Evolutionary conservation across 495 filamentous ascomycete genomes (phyloP).

Genomic region (Lichina pygmaea): DNA sequence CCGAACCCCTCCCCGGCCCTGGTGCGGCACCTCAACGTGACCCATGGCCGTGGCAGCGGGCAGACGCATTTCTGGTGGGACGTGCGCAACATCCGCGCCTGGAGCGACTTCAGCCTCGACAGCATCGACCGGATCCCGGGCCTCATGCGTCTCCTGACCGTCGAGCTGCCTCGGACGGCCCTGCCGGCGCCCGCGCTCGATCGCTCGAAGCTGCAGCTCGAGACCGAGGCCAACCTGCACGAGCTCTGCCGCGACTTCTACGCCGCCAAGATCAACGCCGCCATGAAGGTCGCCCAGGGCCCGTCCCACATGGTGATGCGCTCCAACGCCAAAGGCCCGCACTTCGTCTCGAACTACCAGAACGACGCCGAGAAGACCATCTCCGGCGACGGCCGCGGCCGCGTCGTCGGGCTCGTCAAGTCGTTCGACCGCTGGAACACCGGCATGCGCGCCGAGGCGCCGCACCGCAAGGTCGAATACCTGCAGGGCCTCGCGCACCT

Average conservation of each 20-base stretch:
- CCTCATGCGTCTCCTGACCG: conserved; percentile 45
- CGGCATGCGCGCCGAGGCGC: conserved; percentile 62
- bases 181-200: conserved; percentile 30
- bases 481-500: conserved; percentile 59
- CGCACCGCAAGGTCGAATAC: conserved; percentile 59
- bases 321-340: conserved; percentile 6
- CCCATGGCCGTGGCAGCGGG: conserved; percentile 26
- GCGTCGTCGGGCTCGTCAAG: conserved; percentile 69
- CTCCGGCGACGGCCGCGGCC: conserved; percentile 42
- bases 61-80: conserved; percentile 85
- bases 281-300: conserved; percentile 40
- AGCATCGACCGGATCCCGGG: conserved; percentile 48
- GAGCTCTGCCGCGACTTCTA: conserved; percentile 42
- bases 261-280: conserved; percentile 53
- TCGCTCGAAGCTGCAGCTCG: conserved; percentile 30
- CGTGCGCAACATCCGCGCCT: conserved; percentile 58
- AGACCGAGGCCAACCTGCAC: conserved; percentile 45
- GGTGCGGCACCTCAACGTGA: conserved; percentile 54
- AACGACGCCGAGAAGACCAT: conserved; percentile 42
- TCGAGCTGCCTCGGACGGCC: conserved; percentile 31
- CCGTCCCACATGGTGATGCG: conserved; percentile 23
- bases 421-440: conserved; percentile 83
- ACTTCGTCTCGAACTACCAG: conserved; percentile 43
- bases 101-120: conserved; percentile 45
- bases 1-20: conserved; percentile 57